phyloP scores from a whole-genome alignment of 345 rosid species.

The Aquilaria malaccensis region DNA sequence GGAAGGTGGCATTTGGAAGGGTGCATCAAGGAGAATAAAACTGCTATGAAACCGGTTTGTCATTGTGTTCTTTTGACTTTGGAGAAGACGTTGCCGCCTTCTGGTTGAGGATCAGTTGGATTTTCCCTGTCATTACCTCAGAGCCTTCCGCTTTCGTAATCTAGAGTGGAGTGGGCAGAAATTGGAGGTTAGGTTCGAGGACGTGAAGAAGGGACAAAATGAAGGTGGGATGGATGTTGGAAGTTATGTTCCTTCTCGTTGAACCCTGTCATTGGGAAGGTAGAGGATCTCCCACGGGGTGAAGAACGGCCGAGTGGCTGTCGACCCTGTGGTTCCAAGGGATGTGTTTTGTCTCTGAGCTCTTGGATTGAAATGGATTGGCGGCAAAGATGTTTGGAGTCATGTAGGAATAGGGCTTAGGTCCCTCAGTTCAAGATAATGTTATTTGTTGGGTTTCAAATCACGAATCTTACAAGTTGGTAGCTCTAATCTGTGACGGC shows the following conservation, averaged over 20 bases:
- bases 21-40: constrained; percentile 13
- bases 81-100: constrained; percentile 18
- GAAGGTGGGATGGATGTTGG: constrained; percentile 14
- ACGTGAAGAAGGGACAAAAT: constrained; percentile 10
- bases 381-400: constrained; percentile 3
- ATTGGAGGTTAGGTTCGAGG: neutral
- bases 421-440: no score
- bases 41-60: constrained; percentile 15
- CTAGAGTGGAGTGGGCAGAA: constrained; percentile 8
- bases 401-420: neutral
- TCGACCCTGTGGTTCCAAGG: neutral
- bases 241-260: constrained; percentile 10
- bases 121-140: constrained; percentile 3
- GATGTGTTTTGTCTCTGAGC: constrained; percentile 20
- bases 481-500: no score
- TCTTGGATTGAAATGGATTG: constrained; percentile 27
- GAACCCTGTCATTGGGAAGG: constrained; percentile 20
- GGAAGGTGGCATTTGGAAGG: constrained; percentile 29
- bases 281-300: constrained; percentile 9
- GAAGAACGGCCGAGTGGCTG: neutral
- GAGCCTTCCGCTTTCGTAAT: constrained; percentile 18
- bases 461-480: no score
- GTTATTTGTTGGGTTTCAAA: no score
- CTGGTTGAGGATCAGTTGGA: constrained; percentile 20
- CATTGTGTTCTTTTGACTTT: constrained; percentile 14